phyloP scores from a whole-genome alignment of 352 stramenopile genomes.

The Vaucheria bursata region DNA sequence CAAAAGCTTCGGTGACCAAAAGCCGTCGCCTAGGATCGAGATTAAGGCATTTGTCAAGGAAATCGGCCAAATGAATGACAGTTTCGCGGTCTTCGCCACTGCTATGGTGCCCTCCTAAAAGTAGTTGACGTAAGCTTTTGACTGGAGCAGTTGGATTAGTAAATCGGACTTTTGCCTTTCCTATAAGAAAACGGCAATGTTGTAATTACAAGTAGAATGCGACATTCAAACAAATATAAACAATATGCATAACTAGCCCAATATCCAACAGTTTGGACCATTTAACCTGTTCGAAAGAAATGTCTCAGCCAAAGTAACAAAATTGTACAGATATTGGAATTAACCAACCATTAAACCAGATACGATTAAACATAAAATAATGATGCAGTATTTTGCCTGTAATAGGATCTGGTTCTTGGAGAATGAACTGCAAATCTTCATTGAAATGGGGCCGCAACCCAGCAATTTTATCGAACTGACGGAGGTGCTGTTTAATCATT shows the following conservation, averaged over 20 bases:
- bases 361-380: constrained; percentile 1
- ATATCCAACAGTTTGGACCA: not conserved
- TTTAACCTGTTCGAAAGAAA: not conserved
- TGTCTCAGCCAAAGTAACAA: too few relatives aligned
- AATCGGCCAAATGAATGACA: constrained; percentile 42
- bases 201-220: not conserved
- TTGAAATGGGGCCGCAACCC: constrained; percentile 51
- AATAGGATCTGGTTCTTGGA: constrained; percentile 46
- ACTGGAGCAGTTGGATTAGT: constrained; percentile 57
- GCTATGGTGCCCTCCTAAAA: constrained; percentile 17
- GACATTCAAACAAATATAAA: not conserved
- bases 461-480: constrained; percentile 46
- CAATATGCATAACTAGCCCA: too few relatives aligned
- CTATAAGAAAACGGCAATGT: constrained; percentile 6
- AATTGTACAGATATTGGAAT: too few relatives aligned
- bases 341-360: not conserved
- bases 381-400: constrained; percentile 19
- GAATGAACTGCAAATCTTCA: constrained; percentile 49
- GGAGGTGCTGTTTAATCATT: constrained; percentile 56
- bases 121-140: constrained; percentile 43
- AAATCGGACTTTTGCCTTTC: constrained; percentile 31
- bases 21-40: constrained; percentile 69
- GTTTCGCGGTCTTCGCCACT: constrained; percentile 31
- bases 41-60: constrained; percentile 70
- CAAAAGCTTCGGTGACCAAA: constrained; percentile 61